These are phyloP conservation scores for Fusarium sp. DNA, from an alignment of 2,329 filamentous ascomycete species.

Conservation along the genomic window DNA sequence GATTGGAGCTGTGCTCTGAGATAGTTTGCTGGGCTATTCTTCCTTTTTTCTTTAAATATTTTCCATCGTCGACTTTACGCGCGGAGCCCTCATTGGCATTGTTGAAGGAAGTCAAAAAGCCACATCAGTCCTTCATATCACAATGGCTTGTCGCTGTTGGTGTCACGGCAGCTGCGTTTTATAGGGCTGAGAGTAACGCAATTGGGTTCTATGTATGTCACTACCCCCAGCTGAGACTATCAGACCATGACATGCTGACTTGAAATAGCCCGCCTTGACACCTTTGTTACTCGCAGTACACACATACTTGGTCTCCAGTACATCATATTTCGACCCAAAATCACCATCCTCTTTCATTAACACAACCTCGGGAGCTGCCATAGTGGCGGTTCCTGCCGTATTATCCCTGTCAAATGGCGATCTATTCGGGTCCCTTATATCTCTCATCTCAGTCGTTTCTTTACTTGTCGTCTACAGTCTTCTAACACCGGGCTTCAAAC, in stretches of 20 bases:
- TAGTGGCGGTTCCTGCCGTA: not conserved
- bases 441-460: slow-evolving; percentile 43
- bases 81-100: not conserved
- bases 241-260: not conserved
- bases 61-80: too few relatives aligned
- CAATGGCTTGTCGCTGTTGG: slow-evolving; percentile 26
- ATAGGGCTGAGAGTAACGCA: slow-evolving; percentile 24
- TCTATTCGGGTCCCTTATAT: slow-evolving; percentile 35
- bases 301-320: not conserved
- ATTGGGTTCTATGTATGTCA: slow-evolving; percentile 9
- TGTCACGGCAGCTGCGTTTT: slow-evolving; percentile 21
- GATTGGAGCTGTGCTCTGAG: slow-evolving; percentile 49
- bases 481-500: slow-evolving; percentile 20
- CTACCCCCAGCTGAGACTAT: too few relatives aligned
- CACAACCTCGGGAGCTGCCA: not conserved
- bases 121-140: not conserved
- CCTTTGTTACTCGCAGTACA: slow-evolving; percentile 39
- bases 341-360: not conserved
- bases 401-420: slow-evolving; percentile 47
- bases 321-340: not conserved
- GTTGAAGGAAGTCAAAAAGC: not conserved
- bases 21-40: slow-evolving; percentile 48
- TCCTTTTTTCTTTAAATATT: slow-evolving; percentile 36
- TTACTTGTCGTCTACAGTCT: slow-evolving; percentile 48
- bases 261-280: slow-evolving; percentile 38